Conservation (phyloP, 2,329 filamentous ascomycete species). For the Fusarium subtropicale region DNA sequence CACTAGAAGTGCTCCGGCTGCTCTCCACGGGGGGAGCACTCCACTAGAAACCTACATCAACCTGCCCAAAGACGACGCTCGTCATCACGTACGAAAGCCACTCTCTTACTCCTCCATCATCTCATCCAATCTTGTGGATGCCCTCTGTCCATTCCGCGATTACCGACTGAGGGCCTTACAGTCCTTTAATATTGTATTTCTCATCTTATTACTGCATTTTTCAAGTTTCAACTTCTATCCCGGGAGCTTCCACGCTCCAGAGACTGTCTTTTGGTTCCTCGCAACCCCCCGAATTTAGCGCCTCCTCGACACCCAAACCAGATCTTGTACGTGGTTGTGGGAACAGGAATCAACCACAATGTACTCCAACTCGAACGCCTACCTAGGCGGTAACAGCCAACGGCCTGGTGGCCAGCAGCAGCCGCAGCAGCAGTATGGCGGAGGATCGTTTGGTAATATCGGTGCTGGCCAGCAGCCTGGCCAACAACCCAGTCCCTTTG, state of each 20-base stretch:
- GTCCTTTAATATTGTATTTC: conserved; percentile 39
- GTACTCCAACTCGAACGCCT: conserved; percentile 92
- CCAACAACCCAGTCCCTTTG: conserved; percentile 67
- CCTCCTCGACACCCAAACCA: conserved; percentile 30
- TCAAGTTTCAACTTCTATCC: not conserved
- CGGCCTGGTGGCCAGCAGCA: conserved; percentile 71
- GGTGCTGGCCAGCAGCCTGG: conserved; percentile 57
- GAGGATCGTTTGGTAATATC: conserved; percentile 59
- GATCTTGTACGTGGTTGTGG: conserved; percentile 29
- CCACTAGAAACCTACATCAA: conserved; percentile 33
- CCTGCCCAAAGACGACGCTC: conserved; percentile 24
- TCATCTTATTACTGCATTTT: conserved; percentile 32
- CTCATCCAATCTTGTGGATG: conserved; percentile 30
- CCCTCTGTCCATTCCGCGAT: conserved; percentile 24
- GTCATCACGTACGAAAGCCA: conserved; percentile 39
- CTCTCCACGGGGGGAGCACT: conserved; percentile 25
- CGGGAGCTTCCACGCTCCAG: conserved; percentile 27
- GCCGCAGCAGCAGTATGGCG: conserved; percentile 58
- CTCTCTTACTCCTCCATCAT: conserved; percentile 36
- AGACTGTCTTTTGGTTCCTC: conserved; percentile 12
- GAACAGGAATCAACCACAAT: conserved; percentile 61
- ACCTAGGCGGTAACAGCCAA: conserved; percentile 80
- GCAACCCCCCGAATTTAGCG: conserved; percentile 39
- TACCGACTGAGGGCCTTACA: conserved; percentile 26
- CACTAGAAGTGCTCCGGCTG: conserved; percentile 23